Evolutionary conservation across 1,139 yeast genomes (phyloP), one percentile per base, ranked within the genome.

Genomic region (Kodamaea plutei): DNA sequence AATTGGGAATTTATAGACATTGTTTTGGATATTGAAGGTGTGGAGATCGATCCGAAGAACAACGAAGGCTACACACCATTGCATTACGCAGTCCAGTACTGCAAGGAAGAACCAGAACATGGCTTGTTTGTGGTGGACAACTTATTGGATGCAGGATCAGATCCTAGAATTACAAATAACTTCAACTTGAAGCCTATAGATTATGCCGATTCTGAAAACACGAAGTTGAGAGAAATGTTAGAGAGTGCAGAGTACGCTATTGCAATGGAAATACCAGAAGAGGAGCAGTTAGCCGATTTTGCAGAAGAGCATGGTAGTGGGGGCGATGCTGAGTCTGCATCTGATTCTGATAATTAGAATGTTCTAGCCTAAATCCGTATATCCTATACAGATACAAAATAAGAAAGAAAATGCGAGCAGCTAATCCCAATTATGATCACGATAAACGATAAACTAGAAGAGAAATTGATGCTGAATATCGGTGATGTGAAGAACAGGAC

Each of bases 141-240:
- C 53, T 68, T 91, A 40, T 66, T 91, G 37, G 96, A 89, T 48
- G 96, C 95, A 20, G 98, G 97, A 2, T 80, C 95, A 1, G 94
- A 89, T 56, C 88, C 95, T n/a, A 45, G 69, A 33, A 56, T 64
- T 23, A 46, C 48, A 16, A 70, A 68, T 41, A 51, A 44, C 20
- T 54, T 50, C 38, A 79, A 82, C 17, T 73, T 81, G 48, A 81
- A 73, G 47, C 95, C 98, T 8, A 66, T 82, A 26, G 87, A 85
- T 46, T 65, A 88, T 40, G 81, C 78, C 8, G 64, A 56, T 18
- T 63, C 67, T 9, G 73, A 76, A 30, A 70, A 73, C 25, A 69
- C 64, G 13, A 58, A 64, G 44, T 65, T 89, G 45, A 63, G 64
- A 29, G 78, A 78, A 41, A 61, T 78, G 27, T 69, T 89, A 44